Conservation (phyloP, 2,329 filamentous ascomycete genomes). For the Monilinia polystroma region DNA sequence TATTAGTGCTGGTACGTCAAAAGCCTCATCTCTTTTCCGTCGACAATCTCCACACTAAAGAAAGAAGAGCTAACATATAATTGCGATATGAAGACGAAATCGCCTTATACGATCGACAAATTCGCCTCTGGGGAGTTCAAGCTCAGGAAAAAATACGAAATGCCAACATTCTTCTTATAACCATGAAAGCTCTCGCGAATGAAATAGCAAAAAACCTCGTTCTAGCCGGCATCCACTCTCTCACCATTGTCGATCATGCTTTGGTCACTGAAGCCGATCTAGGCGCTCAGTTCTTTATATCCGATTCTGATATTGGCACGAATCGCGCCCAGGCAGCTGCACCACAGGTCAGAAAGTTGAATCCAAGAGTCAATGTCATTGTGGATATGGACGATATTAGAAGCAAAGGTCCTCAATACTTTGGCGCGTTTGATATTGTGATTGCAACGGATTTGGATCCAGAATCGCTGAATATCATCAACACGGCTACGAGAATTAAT, state of each 20-base stretch:
- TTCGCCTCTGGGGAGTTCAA: conserved; percentile 93
- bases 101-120: conserved; percentile 94
- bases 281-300: conserved; percentile 79
- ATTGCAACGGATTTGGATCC: conserved; percentile 88
- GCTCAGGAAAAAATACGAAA: conserved; percentile 90
- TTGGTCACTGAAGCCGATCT: conserved; percentile 75
- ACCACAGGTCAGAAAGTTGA: conserved; percentile 77
- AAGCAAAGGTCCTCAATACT: conserved; percentile 70
- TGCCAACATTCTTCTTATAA: conserved; percentile 86
- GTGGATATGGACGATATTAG: conserved; percentile 68
- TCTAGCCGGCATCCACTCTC: conserved; percentile 83
- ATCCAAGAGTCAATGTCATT: conserved; percentile 78
- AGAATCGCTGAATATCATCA: conserved; percentile 71
- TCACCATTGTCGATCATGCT: conserved; percentile 83
- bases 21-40: not conserved
- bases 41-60: not conserved
- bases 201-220: conserved; percentile 98
- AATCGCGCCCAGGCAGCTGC: conserved; percentile 83
- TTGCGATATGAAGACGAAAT: conserved; percentile 71
- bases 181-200: conserved; percentile 81
- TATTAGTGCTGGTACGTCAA: conserved; percentile 42
- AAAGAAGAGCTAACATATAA: not conserved
- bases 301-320: conserved; percentile 66
- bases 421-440: conserved; percentile 75
- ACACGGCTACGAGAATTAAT: conserved; percentile 78